Evolutionary conservation across 441 rosid species (phyloP).

Genomic region (Mallotus japonicus): DNA sequence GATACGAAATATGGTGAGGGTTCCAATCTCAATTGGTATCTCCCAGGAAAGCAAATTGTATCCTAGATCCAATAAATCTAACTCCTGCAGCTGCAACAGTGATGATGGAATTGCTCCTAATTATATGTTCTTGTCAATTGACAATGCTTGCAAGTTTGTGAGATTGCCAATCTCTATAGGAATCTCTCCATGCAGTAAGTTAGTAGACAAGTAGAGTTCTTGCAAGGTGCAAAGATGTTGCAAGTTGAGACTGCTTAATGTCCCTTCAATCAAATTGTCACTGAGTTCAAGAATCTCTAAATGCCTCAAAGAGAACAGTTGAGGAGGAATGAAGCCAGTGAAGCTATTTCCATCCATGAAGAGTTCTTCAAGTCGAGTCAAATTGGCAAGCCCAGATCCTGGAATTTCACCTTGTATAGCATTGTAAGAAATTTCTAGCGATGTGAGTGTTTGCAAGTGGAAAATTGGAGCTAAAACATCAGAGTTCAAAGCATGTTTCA

Average conservation of each 20-base stretch:
- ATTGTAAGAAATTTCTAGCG: neutral
- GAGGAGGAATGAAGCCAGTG: conserved; percentile 9
- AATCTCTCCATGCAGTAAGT: neutral
- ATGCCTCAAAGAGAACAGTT: conserved; percentile 21
- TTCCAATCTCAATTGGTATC: conserved; percentile 10
- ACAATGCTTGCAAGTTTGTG: neutral
- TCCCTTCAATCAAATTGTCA: conserved; percentile 26
- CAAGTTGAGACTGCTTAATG: neutral
- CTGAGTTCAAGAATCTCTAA: conserved; percentile 28
- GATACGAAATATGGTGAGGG: neutral
- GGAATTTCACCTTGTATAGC: conserved; percentile 11
- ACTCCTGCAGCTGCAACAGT: neutral
- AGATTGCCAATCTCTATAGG: conserved; percentile 33
- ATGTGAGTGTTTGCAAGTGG: neutral
- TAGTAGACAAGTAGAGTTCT: too few relatives aligned
- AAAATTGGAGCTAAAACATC: conserved; percentile 17
- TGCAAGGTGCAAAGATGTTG: too few relatives aligned
- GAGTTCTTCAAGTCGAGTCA: neutral
- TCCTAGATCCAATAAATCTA: neutral
- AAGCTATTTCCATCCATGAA: neutral
- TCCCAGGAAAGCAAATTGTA: neutral
- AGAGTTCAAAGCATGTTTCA: neutral
- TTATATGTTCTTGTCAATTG: conserved; percentile 22
- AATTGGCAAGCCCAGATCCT: conserved; percentile 15
- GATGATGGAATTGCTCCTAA: conserved; percentile 29